A percentile compares a stretch with the other conserved stretches of the same genome.
Conservation (phyloP, 192 early-diverging fungal species). For the Oehlia diaphana region DNA sequence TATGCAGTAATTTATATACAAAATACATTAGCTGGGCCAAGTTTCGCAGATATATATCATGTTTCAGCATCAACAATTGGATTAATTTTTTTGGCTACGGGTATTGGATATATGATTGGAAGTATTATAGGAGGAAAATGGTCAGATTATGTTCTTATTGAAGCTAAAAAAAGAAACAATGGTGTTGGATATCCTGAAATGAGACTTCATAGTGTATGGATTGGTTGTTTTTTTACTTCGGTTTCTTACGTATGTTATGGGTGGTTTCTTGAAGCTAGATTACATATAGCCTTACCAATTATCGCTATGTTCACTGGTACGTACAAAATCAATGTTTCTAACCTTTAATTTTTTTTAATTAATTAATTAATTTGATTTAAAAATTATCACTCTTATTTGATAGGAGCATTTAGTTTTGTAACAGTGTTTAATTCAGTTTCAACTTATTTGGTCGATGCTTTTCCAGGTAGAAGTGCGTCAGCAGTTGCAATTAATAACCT, state of each 20-base stretch:
- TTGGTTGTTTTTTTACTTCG: not conserved
- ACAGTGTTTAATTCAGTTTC: not conserved
- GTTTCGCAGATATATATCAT: no score
- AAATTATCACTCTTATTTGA: not conserved
- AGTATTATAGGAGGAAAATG: not conserved
- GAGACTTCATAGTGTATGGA: conserved; percentile 12
- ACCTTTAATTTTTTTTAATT: not conserved
- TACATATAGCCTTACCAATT: not conserved
- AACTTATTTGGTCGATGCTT: conserved; percentile 22
- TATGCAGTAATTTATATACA: no score
- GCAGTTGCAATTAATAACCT: conserved; percentile 10
- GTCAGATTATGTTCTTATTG: not conserved
- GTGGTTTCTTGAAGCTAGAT: not conserved
- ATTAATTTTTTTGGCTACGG: not conserved
- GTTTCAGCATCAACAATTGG: not conserved
- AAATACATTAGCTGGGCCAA: no score
- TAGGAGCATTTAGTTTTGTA: not conserved
- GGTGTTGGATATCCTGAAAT: conserved; percentile 7
- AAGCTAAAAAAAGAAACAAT: not conserved
- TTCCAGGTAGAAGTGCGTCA: conserved; percentile 9
- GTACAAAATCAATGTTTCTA: not conserved
- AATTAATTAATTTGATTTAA: not conserved
- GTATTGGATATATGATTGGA: conserved; percentile 3
- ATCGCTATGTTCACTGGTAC: not conserved
- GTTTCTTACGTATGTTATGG: not conserved